A percentile compares a stretch with the other conserved stretches of the same genome.
These are phyloP conservation scores for Leucosporidium creatinivorum DNA, from an alignment of 768 basidiomycete species.

Conservation along the genomic window DNA sequence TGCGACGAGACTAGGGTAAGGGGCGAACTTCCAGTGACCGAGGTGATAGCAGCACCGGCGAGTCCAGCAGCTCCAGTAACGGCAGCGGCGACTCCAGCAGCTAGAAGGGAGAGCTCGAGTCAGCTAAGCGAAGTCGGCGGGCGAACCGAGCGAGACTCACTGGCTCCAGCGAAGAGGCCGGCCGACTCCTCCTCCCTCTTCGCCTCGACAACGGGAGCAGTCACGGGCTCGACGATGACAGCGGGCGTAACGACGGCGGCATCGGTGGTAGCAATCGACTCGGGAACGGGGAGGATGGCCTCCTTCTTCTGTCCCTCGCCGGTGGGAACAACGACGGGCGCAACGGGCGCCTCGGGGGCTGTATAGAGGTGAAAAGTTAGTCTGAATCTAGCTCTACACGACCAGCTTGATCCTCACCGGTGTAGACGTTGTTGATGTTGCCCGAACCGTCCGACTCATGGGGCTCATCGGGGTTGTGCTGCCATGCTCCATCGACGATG, in stretches of 20 bases:
- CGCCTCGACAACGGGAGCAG: not conserved
- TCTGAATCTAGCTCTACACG: not conserved
- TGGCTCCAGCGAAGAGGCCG: not conserved
- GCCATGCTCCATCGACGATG: slow-evolving; percentile 67
- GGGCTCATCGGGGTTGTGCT: slow-evolving; percentile 49
- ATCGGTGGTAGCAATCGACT: no score
- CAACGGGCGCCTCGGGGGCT: not conserved
- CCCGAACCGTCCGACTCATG: slow-evolving; percentile 58
- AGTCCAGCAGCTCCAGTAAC: not conserved
- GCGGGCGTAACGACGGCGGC: not conserved
- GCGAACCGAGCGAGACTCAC: not conserved
- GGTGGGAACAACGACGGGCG: not conserved
- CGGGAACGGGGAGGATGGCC: not conserved
- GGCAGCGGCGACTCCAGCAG: not conserved
- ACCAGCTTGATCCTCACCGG: not conserved
- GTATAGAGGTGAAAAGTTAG: not conserved
- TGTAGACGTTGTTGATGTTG: slow-evolving; percentile 61
- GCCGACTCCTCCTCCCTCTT: not conserved
- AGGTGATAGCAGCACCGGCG: not conserved
- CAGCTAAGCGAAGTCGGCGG: not conserved
- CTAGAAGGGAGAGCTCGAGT: not conserved
- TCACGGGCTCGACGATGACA: not conserved
- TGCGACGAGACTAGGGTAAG: not conserved
- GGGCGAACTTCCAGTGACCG: not conserved
- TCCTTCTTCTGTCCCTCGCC: not conserved